A percentile compares a stretch with the other conserved stretches of the same genome.
Evolutionary conservation across 768 basidiomycete species (phyloP).

Genomic region (Cantharellus anzutake): DNA sequence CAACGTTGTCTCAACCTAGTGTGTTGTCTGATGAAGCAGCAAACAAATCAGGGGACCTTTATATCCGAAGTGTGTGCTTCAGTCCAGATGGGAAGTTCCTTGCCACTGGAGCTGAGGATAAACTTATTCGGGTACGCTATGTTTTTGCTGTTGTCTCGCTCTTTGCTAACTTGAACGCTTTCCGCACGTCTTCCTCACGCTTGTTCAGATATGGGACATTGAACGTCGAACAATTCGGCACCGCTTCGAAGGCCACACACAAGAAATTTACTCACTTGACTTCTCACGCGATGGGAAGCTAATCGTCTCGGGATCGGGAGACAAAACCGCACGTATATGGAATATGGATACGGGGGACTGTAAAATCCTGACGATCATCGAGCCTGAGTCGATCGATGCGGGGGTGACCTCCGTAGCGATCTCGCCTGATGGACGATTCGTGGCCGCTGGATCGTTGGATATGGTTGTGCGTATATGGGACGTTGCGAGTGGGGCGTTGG

Average conservation of each 20-base stretch:
- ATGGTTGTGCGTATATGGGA: conserved; percentile 68
- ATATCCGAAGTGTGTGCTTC: conserved; percentile 75
- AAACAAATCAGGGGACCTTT: conserved; percentile 60
- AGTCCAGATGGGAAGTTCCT: conserved; percentile 51
- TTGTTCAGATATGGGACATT: conserved; percentile 75
- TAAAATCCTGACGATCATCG: conserved; percentile 28
- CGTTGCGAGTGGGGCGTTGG: conserved; percentile 44
- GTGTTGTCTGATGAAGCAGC: conserved; percentile 62
- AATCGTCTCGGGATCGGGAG: conserved; percentile 81
- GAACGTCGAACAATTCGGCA: conserved; percentile 56
- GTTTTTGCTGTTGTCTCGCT: neutral
- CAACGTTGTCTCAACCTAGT: conserved; percentile 19
- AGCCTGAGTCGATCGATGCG: conserved; percentile 39
- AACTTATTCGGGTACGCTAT: conserved; percentile 59
- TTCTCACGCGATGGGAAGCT: conserved; percentile 74
- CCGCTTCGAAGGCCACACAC: conserved; percentile 73
- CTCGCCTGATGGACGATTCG: conserved; percentile 47
- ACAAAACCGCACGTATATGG: conserved; percentile 44
- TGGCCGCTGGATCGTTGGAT: conserved; percentile 41
- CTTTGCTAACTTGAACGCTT: neutral
- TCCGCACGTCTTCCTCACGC: neutral
- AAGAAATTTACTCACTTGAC: conserved; percentile 88
- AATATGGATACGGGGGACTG: conserved; percentile 30
- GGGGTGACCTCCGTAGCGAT: conserved; percentile 70
- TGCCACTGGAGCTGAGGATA: conserved; percentile 79